These are phyloP conservation scores for Populus deltoides DNA, from an alignment of 345 rosid species.

Conservation along the genomic window DNA sequence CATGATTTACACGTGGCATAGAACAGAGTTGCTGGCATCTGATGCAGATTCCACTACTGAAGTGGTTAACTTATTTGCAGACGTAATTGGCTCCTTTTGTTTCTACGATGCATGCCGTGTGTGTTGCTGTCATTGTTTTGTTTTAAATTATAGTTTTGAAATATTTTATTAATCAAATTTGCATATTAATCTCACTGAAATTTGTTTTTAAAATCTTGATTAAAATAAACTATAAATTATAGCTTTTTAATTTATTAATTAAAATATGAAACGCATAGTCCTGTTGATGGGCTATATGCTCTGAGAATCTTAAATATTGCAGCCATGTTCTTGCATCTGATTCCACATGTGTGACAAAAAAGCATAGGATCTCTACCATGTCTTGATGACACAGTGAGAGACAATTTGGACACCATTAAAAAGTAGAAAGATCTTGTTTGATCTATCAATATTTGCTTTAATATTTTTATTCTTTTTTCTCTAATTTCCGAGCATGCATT, in stretches of 20 bases:
- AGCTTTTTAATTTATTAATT: too few species aligned
- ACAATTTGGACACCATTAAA: conserved; percentile 7
- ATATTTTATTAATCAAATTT: too few species aligned
- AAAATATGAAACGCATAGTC: background rate
- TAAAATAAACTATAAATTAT: too few species aligned
- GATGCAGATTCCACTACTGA: conserved; percentile 32
- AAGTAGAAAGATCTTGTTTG: background rate
- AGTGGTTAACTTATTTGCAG: conserved; percentile 7
- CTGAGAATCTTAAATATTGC: conserved; percentile 17
- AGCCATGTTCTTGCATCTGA: conserved; percentile 25
- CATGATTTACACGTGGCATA: background rate
- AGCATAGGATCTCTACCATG: background rate
- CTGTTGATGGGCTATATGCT: conserved; percentile 3
- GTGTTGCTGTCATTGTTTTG: too few species aligned
- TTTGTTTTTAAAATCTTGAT: too few species aligned
- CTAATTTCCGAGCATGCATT: background rate
- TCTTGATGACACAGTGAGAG: conserved; percentile 5
- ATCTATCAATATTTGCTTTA: background rate
- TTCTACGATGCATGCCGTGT: too few species aligned
- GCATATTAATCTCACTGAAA: too few species aligned
- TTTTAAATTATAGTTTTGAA: too few species aligned
- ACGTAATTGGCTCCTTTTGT: background rate
- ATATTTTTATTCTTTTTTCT: background rate
- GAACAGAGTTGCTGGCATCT: conserved; percentile 7
- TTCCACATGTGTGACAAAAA: background rate